Evolutionary conservation across 257 asterid species (phyloP).

Genomic region (Nicotiana attenuata): DNA sequence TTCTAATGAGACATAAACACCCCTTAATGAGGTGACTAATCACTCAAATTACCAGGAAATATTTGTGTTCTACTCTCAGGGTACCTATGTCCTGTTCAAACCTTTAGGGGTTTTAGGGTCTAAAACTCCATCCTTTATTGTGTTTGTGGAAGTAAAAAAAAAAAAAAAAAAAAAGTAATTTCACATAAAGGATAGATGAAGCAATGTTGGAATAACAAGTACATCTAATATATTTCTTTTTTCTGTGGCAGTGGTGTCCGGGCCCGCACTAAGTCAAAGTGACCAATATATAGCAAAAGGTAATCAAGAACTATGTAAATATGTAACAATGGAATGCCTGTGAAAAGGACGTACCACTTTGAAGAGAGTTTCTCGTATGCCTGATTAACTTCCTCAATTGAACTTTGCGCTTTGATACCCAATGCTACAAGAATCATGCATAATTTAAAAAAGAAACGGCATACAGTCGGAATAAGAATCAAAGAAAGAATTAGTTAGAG

Average conservation of each 20-base stretch:
- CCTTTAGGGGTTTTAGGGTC: not conserved
- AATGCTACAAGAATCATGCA: slow-evolving; percentile 45
- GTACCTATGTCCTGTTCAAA: not conserved
- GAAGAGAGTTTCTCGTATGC: slow-evolving; percentile 64
- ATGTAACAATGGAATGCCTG: not conserved
- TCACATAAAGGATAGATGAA: not conserved
- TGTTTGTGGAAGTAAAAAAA: not conserved
- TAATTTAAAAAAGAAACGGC: not conserved
- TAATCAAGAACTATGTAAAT: not conserved
- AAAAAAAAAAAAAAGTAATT: not conserved
- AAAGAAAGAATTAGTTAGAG: not conserved
- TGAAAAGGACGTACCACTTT: slow-evolving; percentile 38
- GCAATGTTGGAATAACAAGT: not conserved
- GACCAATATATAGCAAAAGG: not conserved
- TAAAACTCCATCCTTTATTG: not conserved
- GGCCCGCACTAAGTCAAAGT: too few species aligned
- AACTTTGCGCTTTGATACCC: slow-evolving; percentile 62
- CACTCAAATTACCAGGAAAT: not conserved
- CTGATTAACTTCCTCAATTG: slow-evolving; percentile 60
- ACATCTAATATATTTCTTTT: too few species aligned
- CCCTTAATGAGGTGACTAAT: not conserved
- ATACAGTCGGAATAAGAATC: not conserved
- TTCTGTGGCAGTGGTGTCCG: too few species aligned
- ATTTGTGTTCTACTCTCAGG: not conserved
- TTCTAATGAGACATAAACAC: not conserved